Evolutionary conservation across 257 asterid species (phyloP).

Genomic region (Echites panduratus): DNA sequence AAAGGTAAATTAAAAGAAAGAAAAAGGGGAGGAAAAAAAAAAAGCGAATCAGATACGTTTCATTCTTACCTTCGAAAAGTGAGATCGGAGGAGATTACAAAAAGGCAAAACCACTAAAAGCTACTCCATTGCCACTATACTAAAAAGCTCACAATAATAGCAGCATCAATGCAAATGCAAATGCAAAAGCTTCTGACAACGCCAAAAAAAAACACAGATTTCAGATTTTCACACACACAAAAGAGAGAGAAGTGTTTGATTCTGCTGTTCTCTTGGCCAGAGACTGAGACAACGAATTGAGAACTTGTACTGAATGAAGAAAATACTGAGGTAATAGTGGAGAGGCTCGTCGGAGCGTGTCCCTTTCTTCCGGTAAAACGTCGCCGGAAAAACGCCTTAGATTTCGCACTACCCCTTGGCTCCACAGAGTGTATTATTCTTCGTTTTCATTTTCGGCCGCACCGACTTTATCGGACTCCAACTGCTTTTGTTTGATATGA

Average conservation of each 20-base stretch:
- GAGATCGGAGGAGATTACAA: slow-evolving; percentile 46
- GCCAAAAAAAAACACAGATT: neutral
- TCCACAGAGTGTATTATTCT: neutral
- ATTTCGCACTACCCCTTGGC: neutral
- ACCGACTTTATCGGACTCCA: slow-evolving; percentile 60
- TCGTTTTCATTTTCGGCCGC: slow-evolving; percentile 20
- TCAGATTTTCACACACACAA: neutral
- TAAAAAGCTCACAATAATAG: slow-evolving; percentile 3
- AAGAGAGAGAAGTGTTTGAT: neutral
- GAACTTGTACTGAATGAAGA: neutral
- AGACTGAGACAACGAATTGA: neutral
- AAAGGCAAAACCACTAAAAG: slow-evolving; percentile 23
- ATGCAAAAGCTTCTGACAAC: slow-evolving; percentile 9
- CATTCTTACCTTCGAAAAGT: slow-evolving; percentile 37
- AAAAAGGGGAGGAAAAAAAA: neutral
- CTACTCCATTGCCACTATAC: slow-evolving; percentile 7
- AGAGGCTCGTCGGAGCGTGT: neutral
- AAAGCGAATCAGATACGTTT: slow-evolving; percentile 31
- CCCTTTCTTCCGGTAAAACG: neutral
- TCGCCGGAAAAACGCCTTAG: neutral
- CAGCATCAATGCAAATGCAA: slow-evolving; percentile 1
- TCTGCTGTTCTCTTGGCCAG: neutral
- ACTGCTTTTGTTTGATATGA: slow-evolving; percentile 44
- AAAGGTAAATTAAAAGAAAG: slow-evolving; percentile 21
- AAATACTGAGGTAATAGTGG: neutral